Evolutionary conservation across 73 alveolate species (phyloP), one percentile per base, ranked within the genome.

Genomic region (Effrenium voratum): DNA sequence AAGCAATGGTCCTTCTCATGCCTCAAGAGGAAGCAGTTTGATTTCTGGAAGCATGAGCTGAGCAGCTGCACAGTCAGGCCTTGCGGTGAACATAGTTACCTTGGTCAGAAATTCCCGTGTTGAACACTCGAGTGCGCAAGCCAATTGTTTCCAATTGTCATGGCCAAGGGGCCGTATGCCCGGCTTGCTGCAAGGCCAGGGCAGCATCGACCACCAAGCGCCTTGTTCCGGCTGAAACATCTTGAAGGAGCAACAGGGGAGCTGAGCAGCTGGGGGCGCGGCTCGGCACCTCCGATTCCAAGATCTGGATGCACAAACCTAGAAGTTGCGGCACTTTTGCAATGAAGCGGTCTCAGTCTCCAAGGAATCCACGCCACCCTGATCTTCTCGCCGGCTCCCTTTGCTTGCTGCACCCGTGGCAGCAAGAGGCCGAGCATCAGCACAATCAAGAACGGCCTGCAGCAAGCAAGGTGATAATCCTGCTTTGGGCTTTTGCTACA

Each of bases 261-360:
- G 91, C 72, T 34, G 12, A 15, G 41, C 52, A 6, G 50, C 32
- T 12, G 34, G 84, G 47, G 55, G 19, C 84, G 72, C 45, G 15
- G 99, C 96, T 99, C 99, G 16, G 99, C 99, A 8, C 99, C 99
- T 26, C 99, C 99, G 46, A 99, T 99, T 68, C 99, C 99, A 91
- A 99, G 99, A 93, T 99, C 99, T 10, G 99, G 99, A 75, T 99
- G 99, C 70, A 99, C 98, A 80, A 99, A 92, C 87, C 97, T 90
- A 26, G 36, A n/a, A 34, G 36, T 0, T 28, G 86, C 57, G 1
- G 34, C 49, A 12, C n/a, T 75, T 41, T 38, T 2, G 55, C n/a
- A 2, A 34, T 28, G 38, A 24, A 76, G 82, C 6, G 32, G 6
- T 6, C 22, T 19, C 13, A 70, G 82, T 19, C 44, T 70, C n/a